These are phyloP conservation scores for Rehmannia glutinosa DNA, from an alignment of 257 asterid genomes.

Conservation along the genomic window DNA sequence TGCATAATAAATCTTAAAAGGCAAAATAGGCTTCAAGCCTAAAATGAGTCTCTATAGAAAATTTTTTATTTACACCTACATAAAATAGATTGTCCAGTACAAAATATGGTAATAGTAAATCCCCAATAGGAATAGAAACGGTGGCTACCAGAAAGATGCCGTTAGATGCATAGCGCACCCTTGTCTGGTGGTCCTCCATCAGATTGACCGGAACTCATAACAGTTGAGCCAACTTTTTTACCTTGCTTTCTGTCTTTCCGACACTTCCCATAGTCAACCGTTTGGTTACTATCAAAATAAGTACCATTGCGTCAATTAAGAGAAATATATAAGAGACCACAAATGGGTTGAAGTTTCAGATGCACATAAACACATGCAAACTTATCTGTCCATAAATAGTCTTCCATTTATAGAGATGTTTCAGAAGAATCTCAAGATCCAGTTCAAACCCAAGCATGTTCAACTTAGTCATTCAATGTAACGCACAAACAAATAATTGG, in stretches of 20 bases:
- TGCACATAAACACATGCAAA: slow-evolving; percentile 10
- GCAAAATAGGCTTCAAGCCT: too few relatives aligned
- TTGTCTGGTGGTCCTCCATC: slow-evolving; percentile 74
- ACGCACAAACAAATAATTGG: slow-evolving; percentile 2
- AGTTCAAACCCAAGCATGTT: background rate
- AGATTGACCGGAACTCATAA: slow-evolving; percentile 36
- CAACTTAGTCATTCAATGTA: background rate
- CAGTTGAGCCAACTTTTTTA: slow-evolving; percentile 45
- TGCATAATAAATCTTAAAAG: too few relatives aligned
- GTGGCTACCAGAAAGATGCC: slow-evolving; percentile 21
- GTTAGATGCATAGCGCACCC: slow-evolving; percentile 91
- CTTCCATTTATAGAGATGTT: background rate
- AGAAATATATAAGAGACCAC: background rate
- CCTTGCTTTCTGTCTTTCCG: slow-evolving; percentile 61
- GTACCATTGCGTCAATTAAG: background rate
- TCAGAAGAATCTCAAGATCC: background rate
- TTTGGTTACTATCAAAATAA: slow-evolving; percentile 44
- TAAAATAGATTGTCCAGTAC: too few relatives aligned
- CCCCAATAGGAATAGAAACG: too few relatives aligned
- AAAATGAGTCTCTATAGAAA: too few relatives aligned
- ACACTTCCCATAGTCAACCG: slow-evolving; percentile 57
- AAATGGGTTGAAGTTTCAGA: background rate
- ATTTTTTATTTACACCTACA: too few relatives aligned
- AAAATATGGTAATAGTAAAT: too few relatives aligned
- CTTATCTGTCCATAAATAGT: background rate